Conservation (phyloP, 345 rosid genomes). For the Brassica cretica region DNA sequence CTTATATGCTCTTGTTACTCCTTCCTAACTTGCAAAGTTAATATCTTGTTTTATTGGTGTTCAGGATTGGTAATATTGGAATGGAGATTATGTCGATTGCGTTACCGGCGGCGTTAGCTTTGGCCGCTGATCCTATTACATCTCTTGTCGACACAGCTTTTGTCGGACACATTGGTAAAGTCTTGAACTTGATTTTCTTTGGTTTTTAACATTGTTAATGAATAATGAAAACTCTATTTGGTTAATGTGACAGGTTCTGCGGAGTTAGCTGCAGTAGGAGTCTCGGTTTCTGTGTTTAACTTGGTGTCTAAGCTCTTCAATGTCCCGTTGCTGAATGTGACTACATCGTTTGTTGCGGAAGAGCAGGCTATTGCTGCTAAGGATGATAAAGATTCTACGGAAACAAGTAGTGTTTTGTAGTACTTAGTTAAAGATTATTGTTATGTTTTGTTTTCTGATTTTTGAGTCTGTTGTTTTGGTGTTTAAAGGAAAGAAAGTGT, state of each 20-base stretch:
- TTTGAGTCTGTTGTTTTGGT: slow-evolving; percentile 1
- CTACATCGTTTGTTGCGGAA: slow-evolving; percentile 93
- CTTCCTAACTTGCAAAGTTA: not conserved
- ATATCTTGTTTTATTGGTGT: slow-evolving; percentile 33
- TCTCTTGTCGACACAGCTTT: slow-evolving; percentile 85
- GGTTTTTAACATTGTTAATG: not conserved
- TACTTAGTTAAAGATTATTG: not conserved
- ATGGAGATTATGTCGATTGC: slow-evolving; percentile 80
- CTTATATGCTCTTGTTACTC: not conserved
- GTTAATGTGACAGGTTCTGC: slow-evolving; percentile 57
- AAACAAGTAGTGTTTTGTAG: slow-evolving; percentile 3
- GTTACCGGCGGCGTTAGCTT: slow-evolving; percentile 87
- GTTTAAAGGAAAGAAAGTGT: slow-evolving; percentile 46
- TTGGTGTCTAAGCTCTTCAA: slow-evolving; percentile 83
- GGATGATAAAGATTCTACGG: slow-evolving; percentile 17
- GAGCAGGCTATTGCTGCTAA: slow-evolving; percentile 59
- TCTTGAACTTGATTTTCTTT: slow-evolving; percentile 1
- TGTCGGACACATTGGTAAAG: slow-evolving; percentile 83
- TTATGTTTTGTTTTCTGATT: slow-evolving; percentile 4
- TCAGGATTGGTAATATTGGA: slow-evolving; percentile 61
- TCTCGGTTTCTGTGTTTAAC: slow-evolving; percentile 80
- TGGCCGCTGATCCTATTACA: slow-evolving; percentile 87
- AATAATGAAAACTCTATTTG: not conserved
- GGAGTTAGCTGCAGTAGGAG: slow-evolving; percentile 91
- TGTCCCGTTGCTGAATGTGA: slow-evolving; percentile 84